Percentiles rank a stretch among this genome's conserved stretches.
phyloP scores from a whole-genome alignment of 768 basidiomycete species.

The Tulasnella sp. region DNA sequence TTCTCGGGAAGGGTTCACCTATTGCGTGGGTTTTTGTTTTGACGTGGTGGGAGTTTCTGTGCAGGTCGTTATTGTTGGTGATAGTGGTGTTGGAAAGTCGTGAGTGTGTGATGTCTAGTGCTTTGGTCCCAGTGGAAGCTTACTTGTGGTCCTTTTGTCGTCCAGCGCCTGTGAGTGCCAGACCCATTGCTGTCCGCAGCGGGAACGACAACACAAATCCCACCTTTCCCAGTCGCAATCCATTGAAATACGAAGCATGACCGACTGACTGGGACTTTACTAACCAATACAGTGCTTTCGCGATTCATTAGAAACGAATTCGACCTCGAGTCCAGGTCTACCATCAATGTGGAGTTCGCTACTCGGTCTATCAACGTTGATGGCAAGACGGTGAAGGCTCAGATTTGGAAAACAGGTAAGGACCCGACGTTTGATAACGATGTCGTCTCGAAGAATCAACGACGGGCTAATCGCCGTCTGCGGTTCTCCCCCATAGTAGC shows the following conservation, averaged over 20 bases:
- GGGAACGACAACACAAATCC: neutral
- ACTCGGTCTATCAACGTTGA: conserved; percentile 94
- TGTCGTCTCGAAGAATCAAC: neutral
- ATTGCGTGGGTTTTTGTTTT: neutral
- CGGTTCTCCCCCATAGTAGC: conserved; percentile 28
- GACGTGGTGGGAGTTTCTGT: neutral
- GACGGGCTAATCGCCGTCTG: neutral
- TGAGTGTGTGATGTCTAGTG: conserved; percentile 44
- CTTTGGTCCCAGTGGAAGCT: neutral
- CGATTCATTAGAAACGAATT: conserved; percentile 99
- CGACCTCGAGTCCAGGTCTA: conserved; percentile 98
- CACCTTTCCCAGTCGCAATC: neutral
- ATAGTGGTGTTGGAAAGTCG: conserved; percentile 99
- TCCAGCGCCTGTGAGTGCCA: conserved; percentile 54
- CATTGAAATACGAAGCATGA: neutral
- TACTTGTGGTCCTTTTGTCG: neutral
- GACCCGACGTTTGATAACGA: conserved; percentile 14
- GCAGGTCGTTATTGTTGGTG: conserved; percentile 96
- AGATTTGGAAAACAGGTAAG: conserved; percentile 97
- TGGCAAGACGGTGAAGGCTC: conserved; percentile 93
- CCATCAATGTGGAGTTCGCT: conserved; percentile 98
- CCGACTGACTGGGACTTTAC: neutral
- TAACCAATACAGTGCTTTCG: conserved; percentile 71
- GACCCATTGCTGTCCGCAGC: neutral
- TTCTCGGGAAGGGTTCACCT: conserved; percentile 6